phyloP scores from a whole-genome alignment of 176 grass and related monocot species.

The Oryza meridionalis region DNA sequence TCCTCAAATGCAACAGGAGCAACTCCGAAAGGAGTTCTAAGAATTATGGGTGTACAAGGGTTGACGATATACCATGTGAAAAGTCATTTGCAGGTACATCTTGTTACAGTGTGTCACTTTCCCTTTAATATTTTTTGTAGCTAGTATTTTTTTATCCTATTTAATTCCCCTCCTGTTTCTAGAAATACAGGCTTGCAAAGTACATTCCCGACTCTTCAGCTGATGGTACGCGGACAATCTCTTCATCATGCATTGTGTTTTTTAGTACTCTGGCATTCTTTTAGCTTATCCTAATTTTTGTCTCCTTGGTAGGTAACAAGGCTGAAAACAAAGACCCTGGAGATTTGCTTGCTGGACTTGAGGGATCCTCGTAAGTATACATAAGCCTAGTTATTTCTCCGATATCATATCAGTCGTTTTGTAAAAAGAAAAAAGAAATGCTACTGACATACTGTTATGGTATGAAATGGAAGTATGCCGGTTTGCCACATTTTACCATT shows the following conservation, averaged over 20 bases:
- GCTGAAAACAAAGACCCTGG: slow-evolving; percentile 79
- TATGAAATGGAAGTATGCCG: background rate
- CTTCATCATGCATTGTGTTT: background rate
- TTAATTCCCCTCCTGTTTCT: slow-evolving; percentile 34
- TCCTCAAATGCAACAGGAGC: slow-evolving; percentile 61
- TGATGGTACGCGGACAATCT: slow-evolving; percentile 66
- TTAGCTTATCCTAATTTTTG: slow-evolving; percentile 36
- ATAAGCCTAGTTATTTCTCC: slow-evolving; percentile 3
- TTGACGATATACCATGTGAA: slow-evolving; percentile 99
- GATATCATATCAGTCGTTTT: background rate
- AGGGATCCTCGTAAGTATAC: slow-evolving; percentile 89
- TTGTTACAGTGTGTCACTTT: slow-evolving; percentile 31
- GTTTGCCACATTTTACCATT: slow-evolving; percentile 13
- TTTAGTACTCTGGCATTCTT: background rate
- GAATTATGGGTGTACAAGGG: slow-evolving; percentile 79
- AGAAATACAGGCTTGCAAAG: slow-evolving; percentile 98
- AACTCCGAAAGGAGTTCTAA: slow-evolving; percentile 95
- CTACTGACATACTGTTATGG: background rate
- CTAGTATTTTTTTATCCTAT: slow-evolving; percentile 33
- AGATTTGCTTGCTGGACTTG: slow-evolving; percentile 61
- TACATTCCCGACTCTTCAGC: slow-evolving; percentile 81
- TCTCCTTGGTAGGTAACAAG: slow-evolving; percentile 56
- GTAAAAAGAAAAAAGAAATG: background rate
- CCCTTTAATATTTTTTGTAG: background rate
- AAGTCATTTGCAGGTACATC: slow-evolving; percentile 95